These are phyloP conservation scores for Eucalyptus grandis DNA, from an alignment of 345 rosid species.

Conservation along the genomic window DNA sequence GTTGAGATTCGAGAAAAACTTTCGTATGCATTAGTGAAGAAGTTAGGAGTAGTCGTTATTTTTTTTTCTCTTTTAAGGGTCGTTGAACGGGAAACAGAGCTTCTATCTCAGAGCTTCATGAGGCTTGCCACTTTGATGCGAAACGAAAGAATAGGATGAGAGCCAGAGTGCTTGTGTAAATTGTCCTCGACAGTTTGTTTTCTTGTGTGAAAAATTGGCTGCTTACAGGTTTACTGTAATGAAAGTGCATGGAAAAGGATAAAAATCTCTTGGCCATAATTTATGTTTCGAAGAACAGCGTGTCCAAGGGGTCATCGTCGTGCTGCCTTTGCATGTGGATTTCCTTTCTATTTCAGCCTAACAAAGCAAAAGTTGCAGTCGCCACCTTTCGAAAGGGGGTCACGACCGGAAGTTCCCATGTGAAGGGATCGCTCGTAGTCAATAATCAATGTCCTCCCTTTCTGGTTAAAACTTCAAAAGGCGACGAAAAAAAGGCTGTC, in stretches of 20 bases:
- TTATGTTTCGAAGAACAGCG: background rate
- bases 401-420: background rate
- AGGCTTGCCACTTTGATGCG: background rate
- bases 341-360: background rate
- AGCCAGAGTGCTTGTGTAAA: slow-evolving; percentile 13
- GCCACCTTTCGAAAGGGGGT: background rate
- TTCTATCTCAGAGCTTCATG: background rate
- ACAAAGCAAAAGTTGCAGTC: background rate
- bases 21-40: background rate
- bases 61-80: background rate
- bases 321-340: background rate
- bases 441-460: background rate
- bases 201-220: background rate
- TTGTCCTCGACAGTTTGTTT: slow-evolving; percentile 1
- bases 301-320: background rate
- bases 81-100: background rate
- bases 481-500: background rate
- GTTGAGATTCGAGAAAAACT: background rate
- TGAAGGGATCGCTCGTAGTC: background rate
- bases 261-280: background rate
- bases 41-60: background rate
- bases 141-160: slow-evolving; percentile 3
- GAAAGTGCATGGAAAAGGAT: background rate
- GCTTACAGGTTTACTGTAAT: background rate
- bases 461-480: background rate